phyloP scores from a whole-genome alignment of 352 stramenopile genomes.

The Detonula confervacea region DNA sequence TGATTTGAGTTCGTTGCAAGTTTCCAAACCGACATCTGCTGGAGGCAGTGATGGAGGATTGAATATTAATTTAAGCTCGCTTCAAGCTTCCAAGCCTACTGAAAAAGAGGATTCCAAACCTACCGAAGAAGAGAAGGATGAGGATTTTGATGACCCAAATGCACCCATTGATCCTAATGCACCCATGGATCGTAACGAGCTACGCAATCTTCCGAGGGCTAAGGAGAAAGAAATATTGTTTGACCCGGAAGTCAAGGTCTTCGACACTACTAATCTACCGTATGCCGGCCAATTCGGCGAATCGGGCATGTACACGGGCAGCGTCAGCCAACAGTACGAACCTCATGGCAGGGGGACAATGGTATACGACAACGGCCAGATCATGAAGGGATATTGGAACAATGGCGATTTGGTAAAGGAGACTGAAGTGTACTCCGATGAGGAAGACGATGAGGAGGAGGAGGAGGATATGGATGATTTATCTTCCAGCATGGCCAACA shows the following conservation, averaged over 20 bases:
- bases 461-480: conserved; percentile 43
- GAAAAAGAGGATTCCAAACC: neutral
- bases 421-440: conserved; percentile 39
- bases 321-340: conserved; percentile 49
- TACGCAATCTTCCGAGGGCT: no score
- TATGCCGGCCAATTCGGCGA: conserved; percentile 48
- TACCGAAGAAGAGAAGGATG: neutral
- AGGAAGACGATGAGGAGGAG: conserved; percentile 43
- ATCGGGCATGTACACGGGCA: conserved; percentile 53
- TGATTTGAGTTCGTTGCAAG: conserved; percentile 18
- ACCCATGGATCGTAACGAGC: neutral
- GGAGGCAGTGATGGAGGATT: neutral
- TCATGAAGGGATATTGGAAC: conserved; percentile 50
- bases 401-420: conserved; percentile 52
- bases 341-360: conserved; percentile 54
- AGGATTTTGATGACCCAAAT: conserved; percentile 1
- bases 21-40: neutral
- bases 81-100: conserved; percentile 16
- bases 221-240: neutral
- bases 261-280: conserved; percentile 45
- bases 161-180: neutral
- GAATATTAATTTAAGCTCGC: conserved; percentile 8
- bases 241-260: conserved; percentile 39
- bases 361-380: conserved; percentile 47
- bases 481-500: conserved; percentile 45